Evolutionary conservation across 805 yeast genomes (phyloP).

Genomic region (Lipomyces orientalis): DNA sequence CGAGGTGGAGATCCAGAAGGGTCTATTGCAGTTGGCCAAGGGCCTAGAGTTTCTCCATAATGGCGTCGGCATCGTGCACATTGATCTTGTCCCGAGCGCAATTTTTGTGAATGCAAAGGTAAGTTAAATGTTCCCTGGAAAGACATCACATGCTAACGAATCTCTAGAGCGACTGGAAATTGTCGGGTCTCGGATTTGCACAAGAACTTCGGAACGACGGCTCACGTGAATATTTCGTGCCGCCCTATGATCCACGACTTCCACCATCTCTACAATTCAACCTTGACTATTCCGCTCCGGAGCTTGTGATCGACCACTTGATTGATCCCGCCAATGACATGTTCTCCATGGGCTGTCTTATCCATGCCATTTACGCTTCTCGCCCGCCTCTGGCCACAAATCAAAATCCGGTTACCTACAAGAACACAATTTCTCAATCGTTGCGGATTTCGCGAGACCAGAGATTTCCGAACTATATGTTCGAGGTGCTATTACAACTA

Average conservation of each 20-base stretch:
- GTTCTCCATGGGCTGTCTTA: slow-evolving; percentile 81
- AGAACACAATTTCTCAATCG: slow-evolving; percentile 50
- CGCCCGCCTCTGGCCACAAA: slow-evolving; percentile 57
- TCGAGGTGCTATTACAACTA: slow-evolving; percentile 57
- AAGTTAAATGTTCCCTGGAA: neutral
- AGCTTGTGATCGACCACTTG: slow-evolving; percentile 68
- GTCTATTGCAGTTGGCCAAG: slow-evolving; percentile 75
- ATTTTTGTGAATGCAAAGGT: slow-evolving; percentile 67
- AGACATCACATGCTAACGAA: neutral
- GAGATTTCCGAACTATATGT: slow-evolving; percentile 64
- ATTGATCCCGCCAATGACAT: slow-evolving; percentile 75
- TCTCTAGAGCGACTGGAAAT: slow-evolving; percentile 86
- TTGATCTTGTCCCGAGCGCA: slow-evolving; percentile 78
- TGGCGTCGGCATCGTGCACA: slow-evolving; percentile 73
- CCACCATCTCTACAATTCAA: slow-evolving; percentile 75
- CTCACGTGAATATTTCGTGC: slow-evolving; percentile 64
- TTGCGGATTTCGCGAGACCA: slow-evolving; percentile 50
- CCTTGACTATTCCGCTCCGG: slow-evolving; percentile 83
- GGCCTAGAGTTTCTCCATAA: slow-evolving; percentile 85
- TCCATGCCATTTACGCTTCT: slow-evolving; percentile 67
- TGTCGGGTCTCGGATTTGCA: slow-evolving; percentile 73
- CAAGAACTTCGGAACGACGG: slow-evolving; percentile 51
- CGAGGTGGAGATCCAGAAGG: slow-evolving; percentile 63
- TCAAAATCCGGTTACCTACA: slow-evolving; percentile 55
- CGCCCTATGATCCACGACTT: slow-evolving; percentile 74